Evolutionary conservation across 2,329 filamentous ascomycete species (phyloP).

Genomic region (Fusarium nygamai): DNA sequence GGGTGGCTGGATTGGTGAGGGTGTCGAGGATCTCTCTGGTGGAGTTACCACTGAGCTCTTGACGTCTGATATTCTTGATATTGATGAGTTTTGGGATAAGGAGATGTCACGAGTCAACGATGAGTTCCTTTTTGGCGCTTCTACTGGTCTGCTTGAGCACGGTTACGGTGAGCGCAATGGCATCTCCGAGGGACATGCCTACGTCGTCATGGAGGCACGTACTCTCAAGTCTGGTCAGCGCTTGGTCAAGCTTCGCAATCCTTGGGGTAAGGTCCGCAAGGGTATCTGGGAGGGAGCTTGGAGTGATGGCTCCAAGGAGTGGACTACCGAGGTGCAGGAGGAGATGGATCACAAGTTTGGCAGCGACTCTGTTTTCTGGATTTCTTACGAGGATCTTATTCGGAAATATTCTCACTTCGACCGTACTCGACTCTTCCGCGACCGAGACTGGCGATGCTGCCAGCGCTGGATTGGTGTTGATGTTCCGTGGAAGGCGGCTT

Average conservation of each 20-base stretch:
- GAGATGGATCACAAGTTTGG: constrained; percentile 69
- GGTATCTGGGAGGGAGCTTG: constrained; percentile 69
- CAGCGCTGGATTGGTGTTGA: constrained; percentile 70
- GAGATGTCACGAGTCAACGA: constrained; percentile 83
- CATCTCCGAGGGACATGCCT: constrained; percentile 68
- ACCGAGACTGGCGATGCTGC: constrained; percentile 65
- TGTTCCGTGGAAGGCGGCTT: constrained; percentile 70
- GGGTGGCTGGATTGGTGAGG: constrained; percentile 75
- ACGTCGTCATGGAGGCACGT: constrained; percentile 68
- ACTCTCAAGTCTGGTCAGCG: constrained; percentile 62
- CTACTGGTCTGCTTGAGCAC: constrained; percentile 69
- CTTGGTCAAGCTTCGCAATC: constrained; percentile 68
- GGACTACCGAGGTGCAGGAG: constrained; percentile 66
- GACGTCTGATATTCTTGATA: constrained; percentile 77
- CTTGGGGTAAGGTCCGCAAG: constrained; percentile 68
- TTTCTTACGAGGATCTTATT: constrained; percentile 69
- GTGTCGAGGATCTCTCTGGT: constrained; percentile 69
- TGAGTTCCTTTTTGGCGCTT: constrained; percentile 81
- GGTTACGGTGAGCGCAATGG: constrained; percentile 70
- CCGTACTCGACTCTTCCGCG: constrained; percentile 69
- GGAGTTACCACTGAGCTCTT: constrained; percentile 77
- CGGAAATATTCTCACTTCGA: constrained; percentile 71
- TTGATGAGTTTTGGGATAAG: constrained; percentile 84
- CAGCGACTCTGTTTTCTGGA: constrained; percentile 72
- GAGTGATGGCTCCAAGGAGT: constrained; percentile 70